phyloP scores from a whole-genome alignment of 1,284 basidiomycete species.

The Mycena sp. region DNA sequence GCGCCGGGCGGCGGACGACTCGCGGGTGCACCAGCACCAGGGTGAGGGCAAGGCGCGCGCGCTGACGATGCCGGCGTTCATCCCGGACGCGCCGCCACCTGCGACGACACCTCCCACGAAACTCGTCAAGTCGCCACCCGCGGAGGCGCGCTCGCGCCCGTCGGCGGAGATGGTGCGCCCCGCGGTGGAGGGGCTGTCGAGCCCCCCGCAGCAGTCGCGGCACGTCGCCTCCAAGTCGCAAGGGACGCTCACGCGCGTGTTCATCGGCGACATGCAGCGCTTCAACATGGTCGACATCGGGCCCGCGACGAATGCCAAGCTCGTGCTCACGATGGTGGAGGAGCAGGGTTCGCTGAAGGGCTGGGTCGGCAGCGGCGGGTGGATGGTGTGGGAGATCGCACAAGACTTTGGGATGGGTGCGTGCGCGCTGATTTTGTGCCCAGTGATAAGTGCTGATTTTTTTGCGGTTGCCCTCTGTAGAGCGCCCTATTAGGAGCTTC shows the following conservation, averaged over 20 bases:
- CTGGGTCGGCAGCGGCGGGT: slow-evolving; percentile 65
- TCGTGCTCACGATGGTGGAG: slow-evolving; percentile 71
- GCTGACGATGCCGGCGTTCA: slow-evolving; percentile 16
- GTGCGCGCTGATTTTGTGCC: slow-evolving; percentile 37
- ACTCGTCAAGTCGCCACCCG: background rate
- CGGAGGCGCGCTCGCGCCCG: background rate
- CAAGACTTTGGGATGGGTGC: slow-evolving; percentile 88
- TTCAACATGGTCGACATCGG: slow-evolving; percentile 76
- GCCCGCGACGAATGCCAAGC: slow-evolving; percentile 67
- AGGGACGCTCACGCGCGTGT: slow-evolving; percentile 71
- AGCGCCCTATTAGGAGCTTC: slow-evolving; percentile 87
- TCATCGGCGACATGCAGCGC: slow-evolving; percentile 77
- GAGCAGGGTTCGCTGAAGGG: slow-evolving; percentile 67
- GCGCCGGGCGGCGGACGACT: slow-evolving; percentile 9
- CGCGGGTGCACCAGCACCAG: background rate
- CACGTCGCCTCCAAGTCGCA: slow-evolving; percentile 18
- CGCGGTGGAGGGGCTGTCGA: background rate
- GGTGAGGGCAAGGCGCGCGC: slow-evolving; percentile 11
- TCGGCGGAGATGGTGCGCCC: slow-evolving; percentile 15
- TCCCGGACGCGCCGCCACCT: slow-evolving; percentile 7
- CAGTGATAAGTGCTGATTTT: slow-evolving; percentile 10
- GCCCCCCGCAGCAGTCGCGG: slow-evolving; percentile 10
- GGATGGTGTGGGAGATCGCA: slow-evolving; percentile 84
- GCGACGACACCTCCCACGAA: background rate
- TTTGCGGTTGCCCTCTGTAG: slow-evolving; percentile 55